Percentiles rank a stretch among this genome's conserved stretches.
phyloP scores from a whole-genome alignment of 2,329 filamentous ascomycete species.

The Verticillium longisporum region DNA sequence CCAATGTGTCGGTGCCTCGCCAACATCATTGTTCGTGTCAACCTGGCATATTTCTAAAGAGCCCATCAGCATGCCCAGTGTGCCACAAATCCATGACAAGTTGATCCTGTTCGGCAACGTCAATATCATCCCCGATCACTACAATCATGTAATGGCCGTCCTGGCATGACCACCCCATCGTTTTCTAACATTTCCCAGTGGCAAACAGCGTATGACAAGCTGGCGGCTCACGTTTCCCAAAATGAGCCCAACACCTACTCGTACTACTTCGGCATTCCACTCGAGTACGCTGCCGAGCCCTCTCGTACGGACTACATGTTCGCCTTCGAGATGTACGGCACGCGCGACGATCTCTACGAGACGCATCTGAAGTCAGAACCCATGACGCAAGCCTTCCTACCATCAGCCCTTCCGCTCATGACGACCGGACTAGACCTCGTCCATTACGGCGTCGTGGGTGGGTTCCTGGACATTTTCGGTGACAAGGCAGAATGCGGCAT shows the following conservation, averaged over 20 bases:
- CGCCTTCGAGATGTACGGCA: conserved; percentile 15
- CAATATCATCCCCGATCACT: conserved; percentile 27
- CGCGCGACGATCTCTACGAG: conserved; percentile 14
- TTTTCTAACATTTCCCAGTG: conserved; percentile 18
- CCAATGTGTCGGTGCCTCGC: not conserved
- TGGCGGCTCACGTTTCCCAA: conserved; percentile 24
- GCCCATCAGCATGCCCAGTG: not conserved
- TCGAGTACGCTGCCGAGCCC: conserved; percentile 13
- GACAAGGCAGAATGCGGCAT: conserved; percentile 14
- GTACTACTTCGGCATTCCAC: conserved; percentile 35
- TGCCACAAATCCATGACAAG: conserved; percentile 1
- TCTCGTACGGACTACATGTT: conserved; percentile 16
- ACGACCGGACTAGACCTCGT: conserved; percentile 16
- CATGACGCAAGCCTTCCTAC: conserved; percentile 14
- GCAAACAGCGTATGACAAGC: conserved; percentile 31
- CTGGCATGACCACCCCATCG: not conserved
- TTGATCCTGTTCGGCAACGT: conserved; percentile 19
- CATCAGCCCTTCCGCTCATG: conserved; percentile 13
- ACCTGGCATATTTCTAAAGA: not conserved
- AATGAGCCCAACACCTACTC: conserved; percentile 27
- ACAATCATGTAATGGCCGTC: conserved; percentile 19
- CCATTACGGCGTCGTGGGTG: conserved; percentile 14
- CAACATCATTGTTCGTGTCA: not conserved
- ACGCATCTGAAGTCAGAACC: conserved; percentile 14
- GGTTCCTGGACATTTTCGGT: conserved; percentile 14